Conservation (phyloP, 2,329 filamentous ascomycete species). For the Exophiala aquamarina region DNA sequence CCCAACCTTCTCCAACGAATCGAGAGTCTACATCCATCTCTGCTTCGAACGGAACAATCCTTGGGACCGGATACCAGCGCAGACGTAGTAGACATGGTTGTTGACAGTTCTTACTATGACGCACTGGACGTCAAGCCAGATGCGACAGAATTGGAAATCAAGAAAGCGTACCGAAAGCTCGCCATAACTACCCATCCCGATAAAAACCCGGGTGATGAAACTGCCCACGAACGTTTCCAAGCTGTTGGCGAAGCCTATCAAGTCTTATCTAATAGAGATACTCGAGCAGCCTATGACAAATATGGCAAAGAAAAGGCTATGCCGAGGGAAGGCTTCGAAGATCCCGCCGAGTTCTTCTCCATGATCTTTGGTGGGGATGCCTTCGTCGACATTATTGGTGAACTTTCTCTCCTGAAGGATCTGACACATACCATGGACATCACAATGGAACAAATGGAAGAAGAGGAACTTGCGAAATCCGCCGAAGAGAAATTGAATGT, state of each 20-base stretch:
- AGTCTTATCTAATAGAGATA: constrained; percentile 79
- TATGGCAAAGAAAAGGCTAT: constrained; percentile 94
- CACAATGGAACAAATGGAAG: constrained; percentile 77
- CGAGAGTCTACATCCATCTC: too few species aligned
- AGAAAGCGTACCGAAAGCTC: constrained; percentile 92
- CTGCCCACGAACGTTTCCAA: constrained; percentile 92
- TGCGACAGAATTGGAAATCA: constrained; percentile 89
- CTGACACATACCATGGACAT: constrained; percentile 98
- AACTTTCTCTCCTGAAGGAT: constrained; percentile 98
- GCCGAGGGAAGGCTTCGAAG: constrained; percentile 87
- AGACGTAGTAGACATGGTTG: constrained; percentile 64
- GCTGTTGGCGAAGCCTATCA: constrained; percentile 72
- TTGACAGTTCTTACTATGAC: constrained; percentile 87
- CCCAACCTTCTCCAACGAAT: too few species aligned
- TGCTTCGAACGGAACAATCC: too few species aligned
- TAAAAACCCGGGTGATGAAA: constrained; percentile 96
- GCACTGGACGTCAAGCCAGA: constrained; percentile 79
- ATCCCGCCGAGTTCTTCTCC: constrained; percentile 95
- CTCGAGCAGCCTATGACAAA: constrained; percentile 93
- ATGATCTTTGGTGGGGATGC: constrained; percentile 98
- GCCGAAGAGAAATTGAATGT: constrained; percentile 51
- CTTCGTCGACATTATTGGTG: constrained; percentile 94
- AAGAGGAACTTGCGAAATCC: constrained; percentile 59
- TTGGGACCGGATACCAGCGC: too few species aligned
- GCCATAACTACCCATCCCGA: constrained; percentile 72